A percentile compares a stretch with the other conserved stretches of the same genome.
Evolutionary conservation across 768 basidiomycete species (phyloP).

Genomic region (Cystobasidium onofrii): DNA sequence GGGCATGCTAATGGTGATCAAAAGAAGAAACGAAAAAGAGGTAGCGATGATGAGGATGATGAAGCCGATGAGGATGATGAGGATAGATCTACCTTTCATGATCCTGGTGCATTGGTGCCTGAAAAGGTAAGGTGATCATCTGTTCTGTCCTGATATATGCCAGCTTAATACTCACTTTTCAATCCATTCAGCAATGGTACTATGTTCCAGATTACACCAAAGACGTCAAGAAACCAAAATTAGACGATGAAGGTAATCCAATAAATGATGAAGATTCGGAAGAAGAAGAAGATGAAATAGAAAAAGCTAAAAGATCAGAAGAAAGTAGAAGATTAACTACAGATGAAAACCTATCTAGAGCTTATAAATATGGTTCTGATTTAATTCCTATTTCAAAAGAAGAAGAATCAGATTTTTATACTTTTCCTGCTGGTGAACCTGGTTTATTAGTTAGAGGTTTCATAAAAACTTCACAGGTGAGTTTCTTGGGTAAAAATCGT

Average conservation of each 20-base stretch:
- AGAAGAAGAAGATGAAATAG: slow-evolving; percentile 12
- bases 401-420: slow-evolving; percentile 2
- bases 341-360: slow-evolving; percentile 15
- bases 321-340: slow-evolving; percentile 5
- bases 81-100: slow-evolving; percentile 20
- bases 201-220: slow-evolving; percentile 2
- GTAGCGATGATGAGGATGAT: slow-evolving; percentile 14
- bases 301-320: slow-evolving; percentile 18
- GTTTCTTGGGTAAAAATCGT: not conserved
- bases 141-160: not conserved
- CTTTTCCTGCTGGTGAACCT: slow-evolving; percentile 11
- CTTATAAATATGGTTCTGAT: slow-evolving; percentile 29
- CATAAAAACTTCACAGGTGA: slow-evolving; percentile 11
- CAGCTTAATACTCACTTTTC: not conserved
- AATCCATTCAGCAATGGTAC: not conserved
- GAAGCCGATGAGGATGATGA: slow-evolving; percentile 21
- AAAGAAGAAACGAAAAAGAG: not conserved
- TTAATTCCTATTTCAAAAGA: slow-evolving; percentile 26
- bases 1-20: not conserved
- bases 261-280: slow-evolving; percentile 1
- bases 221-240: not conserved
- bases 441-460: slow-evolving; percentile 17
- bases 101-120: slow-evolving; percentile 4
- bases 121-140: slow-evolving; percentile 18
- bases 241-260: not conserved